phyloP scores from a whole-genome alignment of 371 early-diverging fungal genomes.

The Zychaea mexicana region DNA sequence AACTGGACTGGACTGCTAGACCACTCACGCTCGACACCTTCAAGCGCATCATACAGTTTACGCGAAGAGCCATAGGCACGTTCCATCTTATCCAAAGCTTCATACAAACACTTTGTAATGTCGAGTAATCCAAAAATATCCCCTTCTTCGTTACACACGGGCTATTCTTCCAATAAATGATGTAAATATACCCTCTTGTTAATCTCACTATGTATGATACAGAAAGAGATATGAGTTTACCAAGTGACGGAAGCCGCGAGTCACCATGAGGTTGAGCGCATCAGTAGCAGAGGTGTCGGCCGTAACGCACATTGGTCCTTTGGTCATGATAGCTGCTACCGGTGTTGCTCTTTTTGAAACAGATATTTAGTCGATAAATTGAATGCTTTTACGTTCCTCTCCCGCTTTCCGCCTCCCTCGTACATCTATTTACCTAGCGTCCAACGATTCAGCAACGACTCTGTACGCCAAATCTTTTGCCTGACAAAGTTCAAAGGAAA shows the following conservation, averaged over 20 bases:
- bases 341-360: constrained; percentile 30
- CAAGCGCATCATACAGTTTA: constrained; percentile 82
- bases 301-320: constrained; percentile 86
- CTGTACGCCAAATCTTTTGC: constrained; percentile 36
- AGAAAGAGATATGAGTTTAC: constrained; percentile 29
- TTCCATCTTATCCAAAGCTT: constrained; percentile 90
- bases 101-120: constrained; percentile 93
- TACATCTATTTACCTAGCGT: constrained; percentile 16
- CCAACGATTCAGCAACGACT: constrained; percentile 29
- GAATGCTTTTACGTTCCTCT: not conserved
- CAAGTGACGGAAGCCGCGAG: constrained; percentile 93
- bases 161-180: constrained; percentile 29
- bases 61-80: constrained; percentile 83
- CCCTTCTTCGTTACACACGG: constrained; percentile 79
- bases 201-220: not conserved
- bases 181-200: constrained; percentile 4
- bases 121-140: constrained; percentile 92
- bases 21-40: constrained; percentile 87
- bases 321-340: constrained; percentile 91
- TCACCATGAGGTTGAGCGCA: constrained; percentile 94
- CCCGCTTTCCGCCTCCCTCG: not conserved
- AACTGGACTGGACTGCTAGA: constrained; percentile 32
- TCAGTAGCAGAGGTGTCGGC: constrained; percentile 84
- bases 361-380: not conserved
- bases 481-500: constrained; percentile 22